Percentiles rank a stretch among this genome's conserved stretches.
These are phyloP conservation scores for Colletotrichum truncatum DNA, from an alignment of 2,329 filamentous ascomycete species.

Conservation along the genomic window DNA sequence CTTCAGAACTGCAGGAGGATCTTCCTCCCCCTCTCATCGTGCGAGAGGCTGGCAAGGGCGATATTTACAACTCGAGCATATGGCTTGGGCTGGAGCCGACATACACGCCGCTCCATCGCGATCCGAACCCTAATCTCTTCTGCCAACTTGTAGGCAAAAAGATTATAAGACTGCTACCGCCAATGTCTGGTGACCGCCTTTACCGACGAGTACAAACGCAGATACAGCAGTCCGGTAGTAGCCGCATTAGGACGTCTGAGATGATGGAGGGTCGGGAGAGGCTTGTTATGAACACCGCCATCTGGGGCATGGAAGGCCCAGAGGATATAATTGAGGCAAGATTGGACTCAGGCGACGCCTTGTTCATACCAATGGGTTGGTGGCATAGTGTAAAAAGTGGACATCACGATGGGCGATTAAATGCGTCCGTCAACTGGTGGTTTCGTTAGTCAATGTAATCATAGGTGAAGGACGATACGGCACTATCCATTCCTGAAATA, in stretches of 20 bases:
- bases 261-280: conserved; percentile 91
- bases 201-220: conserved; percentile 63
- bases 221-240: conserved; percentile 49
- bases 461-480: not conserved
- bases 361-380: conserved; percentile 77
- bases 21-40: conserved; percentile 75
- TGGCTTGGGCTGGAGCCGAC: conserved; percentile 91
- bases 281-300: conserved; percentile 68
- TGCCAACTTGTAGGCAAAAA: conserved; percentile 83
- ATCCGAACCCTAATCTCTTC: conserved; percentile 95
- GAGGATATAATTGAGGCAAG: conserved; percentile 58
- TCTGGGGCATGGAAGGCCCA: conserved; percentile 67
- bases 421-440: conserved; percentile 57
- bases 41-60: conserved; percentile 72
- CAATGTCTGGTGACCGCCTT: conserved; percentile 68
- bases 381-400: conserved; percentile 56
- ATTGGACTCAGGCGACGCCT: conserved; percentile 71
- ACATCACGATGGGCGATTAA: conserved; percentile 44
- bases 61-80: conserved; percentile 86
- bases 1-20: conserved; percentile 68
- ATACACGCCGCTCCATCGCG: conserved; percentile 88
- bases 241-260: conserved; percentile 76
- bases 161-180: conserved; percentile 74
- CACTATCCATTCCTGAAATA: too few species aligned
- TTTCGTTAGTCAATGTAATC: conserved; percentile 42